phyloP scores from a whole-genome alignment of 2,329 filamentous ascomycete species.

The Venturiaceae sp. region DNA sequence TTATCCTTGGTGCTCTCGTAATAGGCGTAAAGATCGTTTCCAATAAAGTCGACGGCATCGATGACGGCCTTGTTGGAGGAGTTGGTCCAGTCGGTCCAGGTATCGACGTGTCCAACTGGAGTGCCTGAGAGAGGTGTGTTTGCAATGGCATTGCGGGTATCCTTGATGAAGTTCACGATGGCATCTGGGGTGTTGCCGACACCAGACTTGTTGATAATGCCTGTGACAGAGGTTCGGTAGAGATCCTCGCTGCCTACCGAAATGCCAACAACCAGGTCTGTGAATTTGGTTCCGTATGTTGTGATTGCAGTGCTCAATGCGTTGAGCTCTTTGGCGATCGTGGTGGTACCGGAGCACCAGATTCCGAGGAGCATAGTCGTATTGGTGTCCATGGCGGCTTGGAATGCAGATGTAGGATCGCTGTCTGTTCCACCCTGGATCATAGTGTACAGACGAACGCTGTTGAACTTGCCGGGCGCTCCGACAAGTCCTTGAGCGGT shows the following conservation, averaged over 20 bases:
- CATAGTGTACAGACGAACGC: conserved; percentile 6
- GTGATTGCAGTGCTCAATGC: conserved; percentile 21
- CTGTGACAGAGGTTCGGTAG: conserved; percentile 44
- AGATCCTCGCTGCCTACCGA: conserved; percentile 35
- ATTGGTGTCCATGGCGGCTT: conserved; percentile 23
- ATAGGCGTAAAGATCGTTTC: conserved; percentile 26
- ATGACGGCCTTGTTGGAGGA: conserved; percentile 24
- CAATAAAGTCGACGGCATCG: conserved; percentile 24
- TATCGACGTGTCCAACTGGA: conserved; percentile 26
- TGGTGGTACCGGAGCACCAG: conserved; percentile 17
- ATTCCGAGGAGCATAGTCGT: conserved; percentile 26
- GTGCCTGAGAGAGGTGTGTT: not conserved
- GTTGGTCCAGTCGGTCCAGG: conserved; percentile 18
- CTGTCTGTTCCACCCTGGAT: conserved; percentile 2
- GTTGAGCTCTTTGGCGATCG: conserved; percentile 23
- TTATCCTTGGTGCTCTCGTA: conserved; percentile 24
- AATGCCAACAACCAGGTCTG: conserved; percentile 23
- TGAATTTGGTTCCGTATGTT: conserved; percentile 17
- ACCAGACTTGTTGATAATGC: conserved; percentile 5
- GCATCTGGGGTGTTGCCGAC: not conserved
- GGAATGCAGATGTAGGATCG: conserved; percentile 16
- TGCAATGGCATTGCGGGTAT: conserved; percentile 14
- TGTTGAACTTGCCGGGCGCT: conserved; percentile 6
- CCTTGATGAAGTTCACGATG: conserved; percentile 5
- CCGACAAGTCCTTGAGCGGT: conserved; percentile 3